Evolutionary conservation across 2,329 filamentous ascomycete species (phyloP).

Genomic region (Penicillium sp.): DNA sequence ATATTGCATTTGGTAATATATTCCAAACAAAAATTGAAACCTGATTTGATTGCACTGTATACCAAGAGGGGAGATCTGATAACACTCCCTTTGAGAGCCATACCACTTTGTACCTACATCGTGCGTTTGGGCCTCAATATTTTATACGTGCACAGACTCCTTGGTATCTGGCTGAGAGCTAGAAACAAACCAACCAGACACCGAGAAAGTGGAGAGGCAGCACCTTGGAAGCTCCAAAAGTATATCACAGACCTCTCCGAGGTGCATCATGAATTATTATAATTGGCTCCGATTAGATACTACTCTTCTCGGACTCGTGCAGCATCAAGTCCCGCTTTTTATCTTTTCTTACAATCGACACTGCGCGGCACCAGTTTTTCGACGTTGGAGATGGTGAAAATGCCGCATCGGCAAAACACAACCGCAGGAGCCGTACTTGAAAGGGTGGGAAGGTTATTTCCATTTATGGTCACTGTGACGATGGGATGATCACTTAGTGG

Average conservation of each 20-base stretch:
- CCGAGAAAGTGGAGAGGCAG: slow-evolving; percentile 16
- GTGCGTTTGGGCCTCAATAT: background rate
- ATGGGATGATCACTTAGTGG: background rate
- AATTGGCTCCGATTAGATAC: slow-evolving; percentile 10
- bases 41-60: background rate
- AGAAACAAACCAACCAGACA: slow-evolving; percentile 3
- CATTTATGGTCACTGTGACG: background rate
- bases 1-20: background rate
- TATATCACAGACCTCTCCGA: slow-evolving; percentile 20
- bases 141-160: slow-evolving; percentile 1
- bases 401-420: slow-evolving; percentile 10
- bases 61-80: slow-evolving; percentile 8
- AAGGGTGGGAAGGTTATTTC: background rate
- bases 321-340: slow-evolving; percentile 5
- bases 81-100: slow-evolving; percentile 1
- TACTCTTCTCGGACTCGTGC: slow-evolving; percentile 1
- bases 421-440: slow-evolving; percentile 10
- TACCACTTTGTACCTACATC: background rate
- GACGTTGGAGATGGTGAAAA: slow-evolving; percentile 1
- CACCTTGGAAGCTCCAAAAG: slow-evolving; percentile 14
- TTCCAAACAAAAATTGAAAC: no score
- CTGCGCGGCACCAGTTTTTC: background rate
- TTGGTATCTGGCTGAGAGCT: background rate
- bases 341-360: background rate
- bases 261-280: slow-evolving; percentile 10